These are phyloP conservation scores for Kazachstania africana DNA, from an alignment of 805 yeast species.

Conservation along the genomic window DNA sequence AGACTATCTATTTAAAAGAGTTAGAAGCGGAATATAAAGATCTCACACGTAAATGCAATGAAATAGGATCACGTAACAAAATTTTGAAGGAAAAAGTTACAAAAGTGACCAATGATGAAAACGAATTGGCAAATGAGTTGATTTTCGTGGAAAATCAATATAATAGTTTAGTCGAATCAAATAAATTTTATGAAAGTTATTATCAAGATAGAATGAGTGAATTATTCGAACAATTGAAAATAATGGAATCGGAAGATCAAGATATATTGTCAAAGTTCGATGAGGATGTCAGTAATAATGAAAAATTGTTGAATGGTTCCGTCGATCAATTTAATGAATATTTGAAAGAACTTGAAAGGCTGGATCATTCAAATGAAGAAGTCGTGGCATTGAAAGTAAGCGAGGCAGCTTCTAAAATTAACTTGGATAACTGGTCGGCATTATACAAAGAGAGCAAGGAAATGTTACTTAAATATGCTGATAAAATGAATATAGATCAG, in stretches of 20 bases:
- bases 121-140: conserved; percentile 7
- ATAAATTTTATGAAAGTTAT: conserved; percentile 12
- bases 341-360: too few species aligned
- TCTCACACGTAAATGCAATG: background rate
- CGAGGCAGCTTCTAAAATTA: conserved; percentile 1
- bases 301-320: background rate
- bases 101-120: conserved; percentile 4
- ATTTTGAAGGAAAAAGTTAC: background rate
- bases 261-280: background rate
- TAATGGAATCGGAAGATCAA: too few species aligned
- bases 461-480: background rate
- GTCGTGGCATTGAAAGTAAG: conserved; percentile 1
- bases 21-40: conserved; percentile 36
- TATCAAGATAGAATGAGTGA: too few species aligned
- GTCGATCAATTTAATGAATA: too few species aligned
- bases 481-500: conserved; percentile 3
- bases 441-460: conserved; percentile 9
- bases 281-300: background rate
- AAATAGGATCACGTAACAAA: too few species aligned
- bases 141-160: conserved; percentile 12
- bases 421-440: conserved; percentile 8
- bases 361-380: background rate
- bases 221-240: too few species aligned
- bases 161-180: conserved; percentile 16
- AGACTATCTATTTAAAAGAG: conserved; percentile 52